phyloP scores from a whole-genome alignment of 2,329 filamentous ascomycete species.

The Fusarium foetens region DNA sequence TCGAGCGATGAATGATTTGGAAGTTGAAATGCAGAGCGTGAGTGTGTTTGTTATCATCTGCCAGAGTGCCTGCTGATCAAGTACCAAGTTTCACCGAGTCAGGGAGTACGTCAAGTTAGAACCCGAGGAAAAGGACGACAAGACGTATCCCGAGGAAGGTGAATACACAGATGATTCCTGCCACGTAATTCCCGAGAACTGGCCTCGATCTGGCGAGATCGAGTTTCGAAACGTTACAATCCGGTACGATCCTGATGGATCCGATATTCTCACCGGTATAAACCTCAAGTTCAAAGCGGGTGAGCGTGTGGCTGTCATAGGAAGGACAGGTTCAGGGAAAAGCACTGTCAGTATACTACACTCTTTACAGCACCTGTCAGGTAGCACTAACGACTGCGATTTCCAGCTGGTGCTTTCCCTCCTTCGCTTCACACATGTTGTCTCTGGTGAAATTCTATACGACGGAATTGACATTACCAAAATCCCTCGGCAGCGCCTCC shows the following conservation, averaged over 20 bases:
- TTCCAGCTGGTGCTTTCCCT: slow-evolving; percentile 61
- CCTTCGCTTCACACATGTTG: slow-evolving; percentile 63
- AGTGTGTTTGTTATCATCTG: slow-evolving; percentile 36
- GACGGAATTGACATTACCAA: slow-evolving; percentile 66
- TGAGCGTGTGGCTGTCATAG: slow-evolving; percentile 81
- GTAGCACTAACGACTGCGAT: slow-evolving; percentile 15
- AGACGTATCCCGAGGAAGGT: slow-evolving; percentile 52
- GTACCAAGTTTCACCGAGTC: slow-evolving; percentile 58
- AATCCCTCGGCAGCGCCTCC: slow-evolving; percentile 60
- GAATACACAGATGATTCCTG: slow-evolving; percentile 54
- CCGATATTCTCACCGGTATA: slow-evolving; percentile 61
- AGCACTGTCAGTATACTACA: slow-evolving; percentile 70
- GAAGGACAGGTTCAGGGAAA: slow-evolving; percentile 85
- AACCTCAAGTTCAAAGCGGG: slow-evolving; percentile 69
- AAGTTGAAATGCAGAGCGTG: slow-evolving; percentile 66
- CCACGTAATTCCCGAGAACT: slow-evolving; percentile 54
- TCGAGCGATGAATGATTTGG: slow-evolving; percentile 65
- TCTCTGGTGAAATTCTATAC: slow-evolving; percentile 63
- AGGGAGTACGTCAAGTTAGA: slow-evolving; percentile 59
- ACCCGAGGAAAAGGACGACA: slow-evolving; percentile 57
- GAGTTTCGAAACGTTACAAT: slow-evolving; percentile 63
- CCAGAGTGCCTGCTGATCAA: slow-evolving; percentile 19
- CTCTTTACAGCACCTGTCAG: background rate
- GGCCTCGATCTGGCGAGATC: slow-evolving; percentile 59
- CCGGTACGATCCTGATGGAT: slow-evolving; percentile 57